Base-by-base conservation (phyloP, 1,284 basidiomycete species). In the Moesziomyces sp. region DNA sequence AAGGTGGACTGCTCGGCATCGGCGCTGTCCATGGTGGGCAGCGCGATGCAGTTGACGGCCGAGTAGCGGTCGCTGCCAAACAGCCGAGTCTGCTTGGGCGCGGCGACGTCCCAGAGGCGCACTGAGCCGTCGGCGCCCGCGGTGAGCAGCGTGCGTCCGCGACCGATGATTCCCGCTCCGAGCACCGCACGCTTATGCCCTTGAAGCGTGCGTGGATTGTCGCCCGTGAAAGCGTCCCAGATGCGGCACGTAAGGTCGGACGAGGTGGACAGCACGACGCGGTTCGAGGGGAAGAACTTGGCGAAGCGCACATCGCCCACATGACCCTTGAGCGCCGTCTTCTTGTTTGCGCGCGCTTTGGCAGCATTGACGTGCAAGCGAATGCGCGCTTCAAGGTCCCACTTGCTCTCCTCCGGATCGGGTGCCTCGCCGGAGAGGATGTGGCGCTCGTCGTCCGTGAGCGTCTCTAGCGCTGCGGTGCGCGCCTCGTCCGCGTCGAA, bases 71-170 rank as follows among this genome's bases (percentile, higher is more conserved):
- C 80, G n/a, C 79, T 76, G 6, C 81, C 84, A 46, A 86, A 79
- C 44, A 81, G 81, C 33, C 48, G 42, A 26, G 64, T 28, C 84
- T 70, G 63, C 86, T 84, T 46, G 89, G 87, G 77, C 88, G 87
- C 35, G 84, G 83, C 13, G 87, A 93, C 89, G 75, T 93, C 91
- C 92, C 92, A 94, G 5, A 92, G 85, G 28, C 90, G 87, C 21
- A 93, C 81, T 0, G 89, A 90, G 2, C 89, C 89, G 79, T 94
- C 92, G 58, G 88, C 87, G 6, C 89, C 88, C 0, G 79, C 85
- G 5, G 85, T 85, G 2, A 93, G 77, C 14, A 93, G 84, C 71
- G 90, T 89, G 30, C 88, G 86, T 0, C 92, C 91, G 0, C 88
- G 85, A 0, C 88, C 88, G 40, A 93, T 84, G 66, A 93, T 91